phyloP scores from a whole-genome alignment of 2,329 filamentous ascomycete genomes.

The Calonectria multiphialidica region DNA sequence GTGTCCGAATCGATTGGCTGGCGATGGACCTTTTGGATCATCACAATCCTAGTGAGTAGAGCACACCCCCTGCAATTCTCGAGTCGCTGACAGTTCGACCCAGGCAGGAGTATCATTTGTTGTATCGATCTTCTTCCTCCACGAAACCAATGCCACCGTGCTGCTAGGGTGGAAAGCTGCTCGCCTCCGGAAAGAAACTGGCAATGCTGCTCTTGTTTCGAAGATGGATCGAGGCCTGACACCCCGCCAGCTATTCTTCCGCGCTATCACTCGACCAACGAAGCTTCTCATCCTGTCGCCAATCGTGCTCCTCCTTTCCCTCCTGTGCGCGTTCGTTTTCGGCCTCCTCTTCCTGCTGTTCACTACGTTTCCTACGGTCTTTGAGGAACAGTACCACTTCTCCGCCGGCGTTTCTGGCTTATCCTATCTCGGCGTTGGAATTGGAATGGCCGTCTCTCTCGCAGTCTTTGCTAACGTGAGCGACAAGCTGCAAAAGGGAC shows the following conservation, averaged over 20 bases:
- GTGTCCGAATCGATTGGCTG: slow-evolving; percentile 59
- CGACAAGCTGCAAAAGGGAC: slow-evolving; percentile 25
- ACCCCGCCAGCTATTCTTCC: slow-evolving; percentile 44
- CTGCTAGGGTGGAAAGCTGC: slow-evolving; percentile 22
- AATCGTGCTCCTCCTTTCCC: slow-evolving; percentile 60
- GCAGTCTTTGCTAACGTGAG: slow-evolving; percentile 17
- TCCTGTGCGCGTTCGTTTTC: slow-evolving; percentile 51
- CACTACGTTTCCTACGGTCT: slow-evolving; percentile 51
- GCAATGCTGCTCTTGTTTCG: slow-evolving; percentile 30
- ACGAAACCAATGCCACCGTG: slow-evolving; percentile 42
- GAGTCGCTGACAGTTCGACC: slow-evolving; percentile 15
- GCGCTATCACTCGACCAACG: slow-evolving; percentile 52
- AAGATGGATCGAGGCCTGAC: slow-evolving; percentile 24
- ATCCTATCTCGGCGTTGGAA: slow-evolving; percentile 63
- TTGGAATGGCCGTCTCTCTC: slow-evolving; percentile 46
- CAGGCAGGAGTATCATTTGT: slow-evolving; percentile 22
- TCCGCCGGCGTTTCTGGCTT: slow-evolving; percentile 46
- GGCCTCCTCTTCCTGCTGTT: slow-evolving; percentile 52
- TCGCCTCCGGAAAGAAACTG: slow-evolving; percentile 25
- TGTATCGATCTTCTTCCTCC: slow-evolving; percentile 40
- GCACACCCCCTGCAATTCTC: slow-evolving; percentile 10
- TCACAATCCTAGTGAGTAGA: slow-evolving; percentile 53
- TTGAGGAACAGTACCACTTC: slow-evolving; percentile 49
- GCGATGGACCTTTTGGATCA: slow-evolving; percentile 64
- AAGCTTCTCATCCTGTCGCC: slow-evolving; percentile 65